These are phyloP conservation scores for Phytopythium boreale DNA, from an alignment of 352 stramenopile species.

Conservation along the genomic window DNA sequence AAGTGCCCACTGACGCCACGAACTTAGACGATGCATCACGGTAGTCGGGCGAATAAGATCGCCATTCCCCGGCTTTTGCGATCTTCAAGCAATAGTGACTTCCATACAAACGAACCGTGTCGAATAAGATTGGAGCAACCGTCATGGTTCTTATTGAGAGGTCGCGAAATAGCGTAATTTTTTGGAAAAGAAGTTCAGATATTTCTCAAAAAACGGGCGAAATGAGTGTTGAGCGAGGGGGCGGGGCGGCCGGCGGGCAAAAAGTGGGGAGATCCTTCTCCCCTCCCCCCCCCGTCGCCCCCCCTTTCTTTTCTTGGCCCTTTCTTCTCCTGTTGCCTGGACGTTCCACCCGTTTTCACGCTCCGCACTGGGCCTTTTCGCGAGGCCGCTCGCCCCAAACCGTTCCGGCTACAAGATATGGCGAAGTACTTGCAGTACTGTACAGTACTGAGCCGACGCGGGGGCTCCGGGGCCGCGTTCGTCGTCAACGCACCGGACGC, in stretches of 20 bases:
- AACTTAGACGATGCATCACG: neutral
- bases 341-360: neutral
- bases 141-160: neutral
- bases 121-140: neutral
- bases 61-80: neutral
- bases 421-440: too few species aligned
- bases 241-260: too few species aligned
- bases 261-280: neutral
- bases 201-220: neutral
- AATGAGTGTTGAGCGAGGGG: neutral
- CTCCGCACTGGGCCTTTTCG: neutral
- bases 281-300: neutral
- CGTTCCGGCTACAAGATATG: neutral
- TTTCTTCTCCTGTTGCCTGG: conserved; percentile 4
- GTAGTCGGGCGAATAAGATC: conserved; percentile 3
- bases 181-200: conserved; percentile 1
- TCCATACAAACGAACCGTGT: neutral
- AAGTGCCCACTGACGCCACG: conserved; percentile 1
- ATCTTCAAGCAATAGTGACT: neutral
- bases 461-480: neutral
- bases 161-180: neutral
- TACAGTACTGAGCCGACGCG: too few species aligned
- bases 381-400: neutral
- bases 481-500: neutral
- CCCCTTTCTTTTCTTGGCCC: neutral